Percentiles rank a stretch among this genome's conserved stretches.
Evolutionary conservation across 495 filamentous ascomycete genomes (phyloP).

Genomic region (Lasiosphaeriaceae sp.): DNA sequence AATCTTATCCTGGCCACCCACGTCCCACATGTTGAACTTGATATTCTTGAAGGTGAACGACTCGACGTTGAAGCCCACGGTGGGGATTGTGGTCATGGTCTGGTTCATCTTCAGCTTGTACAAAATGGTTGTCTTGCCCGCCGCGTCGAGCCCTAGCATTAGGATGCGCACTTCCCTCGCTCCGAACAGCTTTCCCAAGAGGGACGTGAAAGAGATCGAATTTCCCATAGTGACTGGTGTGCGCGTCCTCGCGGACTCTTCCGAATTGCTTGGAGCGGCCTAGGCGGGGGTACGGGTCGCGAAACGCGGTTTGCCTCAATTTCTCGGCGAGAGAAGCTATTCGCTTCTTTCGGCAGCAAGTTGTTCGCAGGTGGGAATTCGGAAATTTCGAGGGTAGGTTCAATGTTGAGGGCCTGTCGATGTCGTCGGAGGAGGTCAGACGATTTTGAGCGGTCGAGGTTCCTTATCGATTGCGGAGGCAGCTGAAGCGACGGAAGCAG

Average conservation of each 20-base stretch:
- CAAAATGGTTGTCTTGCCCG: constrained; percentile 98
- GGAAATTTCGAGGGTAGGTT: too few species aligned
- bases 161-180: constrained; percentile 97
- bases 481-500: too few species aligned
- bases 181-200: constrained; percentile 91
- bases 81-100: constrained; percentile 98
- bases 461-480: too few species aligned
- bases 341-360: too few species aligned
- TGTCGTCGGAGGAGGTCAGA: too few species aligned
- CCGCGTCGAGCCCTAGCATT: constrained; percentile 96
- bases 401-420: too few species aligned
- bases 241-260: constrained; percentile 8
- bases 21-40: constrained; percentile 99
- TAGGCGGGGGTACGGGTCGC: too few species aligned
- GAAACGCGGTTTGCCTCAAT: too few species aligned
- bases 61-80: constrained; percentile 99
- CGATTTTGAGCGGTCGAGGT: too few species aligned
- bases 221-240: constrained; percentile 21
- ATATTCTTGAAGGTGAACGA: constrained; percentile 99
- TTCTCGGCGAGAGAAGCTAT: too few species aligned
- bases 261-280: neutral
- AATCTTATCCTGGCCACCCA: constrained; percentile 99
- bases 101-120: constrained; percentile 99
- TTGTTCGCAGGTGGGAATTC: too few species aligned
- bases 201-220: constrained; percentile 18